These are phyloP conservation scores for Prunus kanzakura DNA, from an alignment of 306 rosid species.

Conservation along the genomic window DNA sequence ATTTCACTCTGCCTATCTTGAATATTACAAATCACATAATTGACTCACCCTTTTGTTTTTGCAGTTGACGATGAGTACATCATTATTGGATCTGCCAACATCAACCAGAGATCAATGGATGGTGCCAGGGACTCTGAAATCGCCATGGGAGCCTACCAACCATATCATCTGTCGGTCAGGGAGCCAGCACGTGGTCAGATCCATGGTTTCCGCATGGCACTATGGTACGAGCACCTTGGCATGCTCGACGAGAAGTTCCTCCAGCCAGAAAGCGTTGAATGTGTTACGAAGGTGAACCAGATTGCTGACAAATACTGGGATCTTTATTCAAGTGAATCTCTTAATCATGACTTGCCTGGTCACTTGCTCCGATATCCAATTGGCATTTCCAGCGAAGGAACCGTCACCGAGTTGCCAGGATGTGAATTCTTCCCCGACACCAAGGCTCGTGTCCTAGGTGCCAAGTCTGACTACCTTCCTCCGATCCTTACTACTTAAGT, in stretches of 20 bases:
- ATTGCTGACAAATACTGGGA: slow-evolving; percentile 50
- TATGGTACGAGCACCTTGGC: slow-evolving; percentile 53
- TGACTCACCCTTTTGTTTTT: background rate
- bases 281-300: slow-evolving; percentile 40
- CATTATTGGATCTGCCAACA: slow-evolving; percentile 53
- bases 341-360: slow-evolving; percentile 44
- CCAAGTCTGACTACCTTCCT: slow-evolving; percentile 43
- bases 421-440: slow-evolving; percentile 47
- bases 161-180: slow-evolving; percentile 34
- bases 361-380: slow-evolving; percentile 51
- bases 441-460: slow-evolving; percentile 42
- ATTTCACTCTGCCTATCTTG: background rate
- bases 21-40: background rate
- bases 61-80: slow-evolving; percentile 57
- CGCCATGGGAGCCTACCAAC: slow-evolving; percentile 55
- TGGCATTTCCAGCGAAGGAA: slow-evolving; percentile 31
- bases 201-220: slow-evolving; percentile 48
- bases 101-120: slow-evolving; percentile 54
- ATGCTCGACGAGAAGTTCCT: slow-evolving; percentile 44
- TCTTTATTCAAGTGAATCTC: slow-evolving; percentile 36
- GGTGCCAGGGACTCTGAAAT: slow-evolving; percentile 52
- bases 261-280: slow-evolving; percentile 37
- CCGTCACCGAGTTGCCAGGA: slow-evolving; percentile 29
- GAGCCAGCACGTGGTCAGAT: slow-evolving; percentile 51
- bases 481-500: slow-evolving; percentile 44